A percentile compares a stretch with the other conserved stretches of the same genome.
Conservation (phyloP, 768 basidiomycete species). For the Trametes maxima region DNA sequence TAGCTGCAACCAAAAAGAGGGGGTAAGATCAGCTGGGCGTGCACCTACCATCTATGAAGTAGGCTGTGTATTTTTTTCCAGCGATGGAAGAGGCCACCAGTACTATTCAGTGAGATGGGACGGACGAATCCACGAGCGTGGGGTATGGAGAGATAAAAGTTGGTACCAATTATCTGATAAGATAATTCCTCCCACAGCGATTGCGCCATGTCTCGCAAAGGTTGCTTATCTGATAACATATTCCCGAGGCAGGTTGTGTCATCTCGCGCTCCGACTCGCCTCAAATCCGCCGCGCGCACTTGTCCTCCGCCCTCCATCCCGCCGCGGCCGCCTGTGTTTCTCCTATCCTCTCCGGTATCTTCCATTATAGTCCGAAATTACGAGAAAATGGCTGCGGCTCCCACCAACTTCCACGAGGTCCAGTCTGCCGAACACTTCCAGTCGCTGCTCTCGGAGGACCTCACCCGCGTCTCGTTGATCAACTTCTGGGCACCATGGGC, state of each 20-base stretch:
- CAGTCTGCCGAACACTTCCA: slow-evolving; percentile 74
- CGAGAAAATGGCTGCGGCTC: slow-evolving; percentile 26
- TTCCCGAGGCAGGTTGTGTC: background rate
- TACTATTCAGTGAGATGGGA: too few relatives aligned
- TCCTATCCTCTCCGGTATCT: background rate
- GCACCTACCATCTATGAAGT: too few relatives aligned
- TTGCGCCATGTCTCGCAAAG: slow-evolving; percentile 20
- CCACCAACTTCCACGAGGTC: slow-evolving; percentile 50
- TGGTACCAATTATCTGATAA: slow-evolving; percentile 12
- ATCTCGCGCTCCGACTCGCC: background rate
- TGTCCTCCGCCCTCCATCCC: background rate
- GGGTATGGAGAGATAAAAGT: background rate
- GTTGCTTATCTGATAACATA: slow-evolving; percentile 19
- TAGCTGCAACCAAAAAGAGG: too few relatives aligned
- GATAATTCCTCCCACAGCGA: slow-evolving; percentile 13
- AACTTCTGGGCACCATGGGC: slow-evolving; percentile 97
- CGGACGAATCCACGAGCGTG: too few relatives aligned
- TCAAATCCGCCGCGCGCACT: slow-evolving; percentile 11
- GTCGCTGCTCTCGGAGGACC: slow-evolving; percentile 69
- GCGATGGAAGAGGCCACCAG: too few relatives aligned
- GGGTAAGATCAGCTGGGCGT: too few relatives aligned
- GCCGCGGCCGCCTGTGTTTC: background rate
- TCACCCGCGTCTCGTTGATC: slow-evolving; percentile 80
- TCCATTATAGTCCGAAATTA: background rate
- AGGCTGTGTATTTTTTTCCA: too few relatives aligned